Evolutionary conservation across 139 green algal genomes (phyloP), one percentile per base, ranked within the genome.

Genomic region (Chlorella sp.): DNA sequence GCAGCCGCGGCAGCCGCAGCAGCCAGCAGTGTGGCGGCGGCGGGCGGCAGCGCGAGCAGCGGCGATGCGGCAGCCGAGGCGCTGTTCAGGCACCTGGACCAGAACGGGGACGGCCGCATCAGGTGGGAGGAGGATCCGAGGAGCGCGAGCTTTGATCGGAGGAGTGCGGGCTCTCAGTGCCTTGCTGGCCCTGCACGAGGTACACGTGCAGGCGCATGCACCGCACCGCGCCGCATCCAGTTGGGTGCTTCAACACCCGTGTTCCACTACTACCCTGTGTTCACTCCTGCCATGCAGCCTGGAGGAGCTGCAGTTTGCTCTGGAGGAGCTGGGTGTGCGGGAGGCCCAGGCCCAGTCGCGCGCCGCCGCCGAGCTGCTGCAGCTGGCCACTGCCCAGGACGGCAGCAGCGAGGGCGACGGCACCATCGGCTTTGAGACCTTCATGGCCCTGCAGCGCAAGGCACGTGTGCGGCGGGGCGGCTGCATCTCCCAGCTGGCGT

Each of bases 81-180:
- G 11, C 79, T 93, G 73, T 93, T 93, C 77, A 72, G 84, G 24
- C 86, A 90, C 77, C 79, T 95, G 40, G 92, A 95, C 67, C 65
- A 74, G 17, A 89, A 95, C 84, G 90, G 91, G 8, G 91, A 95
- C 65, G 92, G 92, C 8, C 58, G 72, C 36, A 60, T 95, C 79
- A 76, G 74, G 48, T 65, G 46, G n/a, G 74, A 11, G 68, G 67
- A 2, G 26, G 26, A 2, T 34, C 22, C 14, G 6, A 1, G 8
- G 32, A 13, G 30, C 2, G 20, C 13, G 28, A 68, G 60, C 60
- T 34, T 24, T 11, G 56, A 20, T 14, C 22, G 56, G 26, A n/a
- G 56, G 22, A 65, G 22, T 20, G 56, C 13, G 7, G 56, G 56
- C 56, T 20, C 30, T 65, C 13, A 20, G 7, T 65, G 7, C 26